Conservation (phyloP, 495 filamentous ascomycete species). For the Pseudotulostoma volvatum region DNA sequence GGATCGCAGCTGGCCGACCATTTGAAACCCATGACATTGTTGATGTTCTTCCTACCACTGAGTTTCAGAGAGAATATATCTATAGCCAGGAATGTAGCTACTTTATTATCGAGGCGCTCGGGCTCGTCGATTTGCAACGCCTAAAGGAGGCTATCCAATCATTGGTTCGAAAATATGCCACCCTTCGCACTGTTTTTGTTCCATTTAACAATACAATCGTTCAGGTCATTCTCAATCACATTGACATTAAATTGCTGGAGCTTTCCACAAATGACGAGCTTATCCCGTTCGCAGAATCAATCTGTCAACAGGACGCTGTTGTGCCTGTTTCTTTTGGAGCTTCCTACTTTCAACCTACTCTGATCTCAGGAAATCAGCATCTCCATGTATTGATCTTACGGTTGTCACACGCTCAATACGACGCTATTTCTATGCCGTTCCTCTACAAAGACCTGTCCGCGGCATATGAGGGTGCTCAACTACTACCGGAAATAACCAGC, state of each 20-base stretch:
- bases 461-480: slow-evolving; percentile 6
- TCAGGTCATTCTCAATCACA: background rate
- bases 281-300: background rate
- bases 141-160: slow-evolving; percentile 34
- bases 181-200: slow-evolving; percentile 27
- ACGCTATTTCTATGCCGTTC: slow-evolving; percentile 17
- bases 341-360: background rate
- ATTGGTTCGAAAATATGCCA: slow-evolving; percentile 10
- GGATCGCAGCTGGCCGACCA: too few species aligned
- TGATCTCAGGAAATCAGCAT: background rate
- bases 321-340: background rate
- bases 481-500: too few species aligned
- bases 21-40: background rate
- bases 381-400: too few species aligned
- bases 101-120: slow-evolving; percentile 23
- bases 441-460: slow-evolving; percentile 11
- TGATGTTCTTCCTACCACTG: slow-evolving; percentile 33
- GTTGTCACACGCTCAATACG: slow-evolving; percentile 13
- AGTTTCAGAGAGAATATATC: slow-evolving; percentile 37
- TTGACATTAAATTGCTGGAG: background rate
- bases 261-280: background rate
- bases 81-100: slow-evolving; percentile 20
- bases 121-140: slow-evolving; percentile 19
- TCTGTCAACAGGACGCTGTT: background rate
- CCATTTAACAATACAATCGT: slow-evolving; percentile 8